Evolutionary conservation across 2,329 filamentous ascomycete genomes (phyloP), one percentile per base, ranked within the genome.

Genomic region (Fusarium oxysporum): DNA sequence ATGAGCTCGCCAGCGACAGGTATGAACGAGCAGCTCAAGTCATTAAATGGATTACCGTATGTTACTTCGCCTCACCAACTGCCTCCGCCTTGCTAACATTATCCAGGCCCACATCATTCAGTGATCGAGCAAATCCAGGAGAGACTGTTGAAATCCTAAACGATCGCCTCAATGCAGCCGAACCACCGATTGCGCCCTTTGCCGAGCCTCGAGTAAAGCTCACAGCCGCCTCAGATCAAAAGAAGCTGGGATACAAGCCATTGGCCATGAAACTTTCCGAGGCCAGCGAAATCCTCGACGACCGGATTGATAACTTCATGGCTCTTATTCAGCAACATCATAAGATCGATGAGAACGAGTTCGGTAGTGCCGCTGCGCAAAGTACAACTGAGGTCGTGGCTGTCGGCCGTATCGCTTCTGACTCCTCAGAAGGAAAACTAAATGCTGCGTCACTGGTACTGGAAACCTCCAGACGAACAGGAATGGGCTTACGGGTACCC

Each of bases 201-300:
- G 80, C 90, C 16, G 93, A 96, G 80, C 80, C 94, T 21, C 92
- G 96, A 56, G 91, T 98, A 80, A 95, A 93, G 79, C 87, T 97
- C 25, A 95, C 92, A 10, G 93, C 94, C 6, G 93, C 93, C 67
- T 96, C 94, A 3, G 96, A 98, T 80, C 88, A 94, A 78, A 95
- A 95, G 80, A 98, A 97, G 80, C 92, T 98, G 75, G 90, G 87
- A 2, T 99, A 98, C 83, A 96, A 95, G 79, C 93, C 95, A 4
- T 92, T 98, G 86, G 92, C 94, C 5, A 97, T 98, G 95, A 97
- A 97, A 78, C 87, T 96, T 11, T 95, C 94, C 9, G 95, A 98
- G 80, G 91, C 94, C 0, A 97, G 96, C 8, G 95, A 97, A 81
- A 93, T 97, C 48, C 88, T 98, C 12, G 96, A 99, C 82, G 96